Evolutionary conservation across 345 rosid species (phyloP), one percentile per base, ranked within the genome.

Genomic region (Linum usitatissimum): DNA sequence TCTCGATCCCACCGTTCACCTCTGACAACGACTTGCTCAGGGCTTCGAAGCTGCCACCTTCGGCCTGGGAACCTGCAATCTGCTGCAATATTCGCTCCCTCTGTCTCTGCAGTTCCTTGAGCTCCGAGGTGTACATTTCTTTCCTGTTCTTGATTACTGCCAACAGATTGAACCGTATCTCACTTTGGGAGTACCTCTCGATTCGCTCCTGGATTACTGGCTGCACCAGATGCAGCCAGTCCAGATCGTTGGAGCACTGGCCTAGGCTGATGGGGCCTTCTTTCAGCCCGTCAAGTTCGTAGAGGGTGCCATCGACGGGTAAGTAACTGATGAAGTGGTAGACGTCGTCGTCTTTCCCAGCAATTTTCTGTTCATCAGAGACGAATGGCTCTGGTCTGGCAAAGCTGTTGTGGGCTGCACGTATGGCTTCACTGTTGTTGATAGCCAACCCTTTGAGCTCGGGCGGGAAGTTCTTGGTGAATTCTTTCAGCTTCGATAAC

Each of bases 331-430:
- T 90, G 71, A 93, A 93, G 73, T 93, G 99, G 85, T 90, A 93
- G 30, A 93, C 95, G 15, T 93, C 99, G 30, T 93, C 99, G 21
- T 90, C 99, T 72, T 90, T 90, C n/a, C 83, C 78, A 55, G 97
- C 90, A 21, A 82, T 62, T 75, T 87, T 93, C 70, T 86, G 96
- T 75, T 93, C 97, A 62, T 87, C 99, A 0, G 84, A 90, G 59
- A 90, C 80, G 70, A 93, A 93, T 39, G 99, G 99, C 77, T 90
- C 97, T 3, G 97, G 96, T 74, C 99, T 81, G n/a, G 97, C 96
- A 57, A 90, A 93, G 76, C 96, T 90, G 71, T 93, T 93, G 74
- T 93, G 99, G 39, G 97, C 96, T 9, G 84, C 60, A 9, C 99
- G 86, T 30, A 93, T 87, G 8, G 97, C 87, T 45, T 90, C 99